Base-by-base conservation (phyloP, 2,329 filamentous ascomycete species). In the Coniochaeta pulveracea region DNA sequence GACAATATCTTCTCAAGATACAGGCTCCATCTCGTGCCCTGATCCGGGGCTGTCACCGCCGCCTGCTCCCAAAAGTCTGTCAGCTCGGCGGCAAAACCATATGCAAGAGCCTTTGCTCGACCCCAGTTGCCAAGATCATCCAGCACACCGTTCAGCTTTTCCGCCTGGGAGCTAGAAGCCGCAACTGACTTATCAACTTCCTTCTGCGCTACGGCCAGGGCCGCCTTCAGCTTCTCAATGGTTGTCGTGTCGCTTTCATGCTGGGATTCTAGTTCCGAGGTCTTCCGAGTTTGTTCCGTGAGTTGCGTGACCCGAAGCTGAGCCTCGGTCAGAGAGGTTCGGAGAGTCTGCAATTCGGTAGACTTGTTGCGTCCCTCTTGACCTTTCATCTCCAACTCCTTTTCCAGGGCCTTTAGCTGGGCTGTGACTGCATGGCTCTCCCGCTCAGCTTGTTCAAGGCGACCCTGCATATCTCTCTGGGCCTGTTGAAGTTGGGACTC, bases 351-450 rank as follows among this genome's bases (percentile, higher is more conserved):
- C 5, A 45, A 39, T 8, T 28, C 40, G 5, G 21, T 18, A 5
- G 37, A 30, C 5, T 35, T 32, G 7, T 33, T 38, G n/a, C 14
- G 18, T 5, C 31, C 18, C 3, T 21, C 26, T 14, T 38, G 30
- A 35, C 42, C 35, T 14, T 35, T 37, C 22, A 41, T 28, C n/a
- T 36, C 34, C n/a, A 45, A 17, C 18, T 43, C 35, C 30, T 47
- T 38, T 16, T 45, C 48, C 19, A 42, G 39, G 9, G 43, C 40
- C 10, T 49, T 37, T 6, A 60, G 38, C 24, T 55, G 45, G 18
- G 44, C 35, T 22, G 50, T 45, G 18, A 55, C 38, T 7, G 36
- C 32, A 16, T 33, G 33, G 8, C 40, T 42, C n/a, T 47, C 41
- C 12, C 36, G 21, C 26, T 47, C 39, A 6, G 41, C 37, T 17